phyloP scores from a whole-genome alignment of 768 basidiomycete genomes.

The Termitomyces sp. region DNA sequence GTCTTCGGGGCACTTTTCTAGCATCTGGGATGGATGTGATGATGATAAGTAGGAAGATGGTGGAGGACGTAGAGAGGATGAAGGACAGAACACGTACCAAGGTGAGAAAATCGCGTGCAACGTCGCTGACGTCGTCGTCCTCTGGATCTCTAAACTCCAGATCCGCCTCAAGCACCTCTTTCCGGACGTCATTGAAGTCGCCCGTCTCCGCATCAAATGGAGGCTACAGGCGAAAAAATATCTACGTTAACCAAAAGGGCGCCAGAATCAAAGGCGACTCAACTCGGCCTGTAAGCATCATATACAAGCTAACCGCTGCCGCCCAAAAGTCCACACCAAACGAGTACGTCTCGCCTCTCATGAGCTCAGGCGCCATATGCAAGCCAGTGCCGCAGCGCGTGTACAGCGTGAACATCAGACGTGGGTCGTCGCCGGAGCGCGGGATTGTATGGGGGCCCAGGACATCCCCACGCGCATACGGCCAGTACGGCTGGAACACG shows the following conservation, averaged over 20 bases:
- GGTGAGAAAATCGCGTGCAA: neutral
- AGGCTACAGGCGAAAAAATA: neutral
- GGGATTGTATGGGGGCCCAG: neutral
- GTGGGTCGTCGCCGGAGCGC: neutral
- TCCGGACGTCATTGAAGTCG: neutral
- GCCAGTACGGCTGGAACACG: neutral
- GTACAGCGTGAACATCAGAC: neutral
- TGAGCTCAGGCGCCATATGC: neutral
- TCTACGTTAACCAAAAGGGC: too few relatives aligned
- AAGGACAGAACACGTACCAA: neutral
- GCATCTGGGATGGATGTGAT: neutral
- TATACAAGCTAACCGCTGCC: neutral
- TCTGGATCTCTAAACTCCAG: neutral
- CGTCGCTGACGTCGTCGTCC: neutral
- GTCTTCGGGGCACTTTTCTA: neutral
- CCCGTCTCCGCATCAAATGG: neutral
- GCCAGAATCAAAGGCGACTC: neutral
- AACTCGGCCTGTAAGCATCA: constrained; percentile 1
- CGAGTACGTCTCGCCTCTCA: neutral
- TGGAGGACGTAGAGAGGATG: neutral
- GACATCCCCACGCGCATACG: neutral
- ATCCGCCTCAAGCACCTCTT: neutral
- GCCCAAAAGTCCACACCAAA: neutral
- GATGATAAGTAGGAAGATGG: neutral
- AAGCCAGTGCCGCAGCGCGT: neutral